These are phyloP conservation scores for Linnemannia zychae DNA, from an alignment of 192 early-diverging fungal genomes.

Conservation along the genomic window DNA sequence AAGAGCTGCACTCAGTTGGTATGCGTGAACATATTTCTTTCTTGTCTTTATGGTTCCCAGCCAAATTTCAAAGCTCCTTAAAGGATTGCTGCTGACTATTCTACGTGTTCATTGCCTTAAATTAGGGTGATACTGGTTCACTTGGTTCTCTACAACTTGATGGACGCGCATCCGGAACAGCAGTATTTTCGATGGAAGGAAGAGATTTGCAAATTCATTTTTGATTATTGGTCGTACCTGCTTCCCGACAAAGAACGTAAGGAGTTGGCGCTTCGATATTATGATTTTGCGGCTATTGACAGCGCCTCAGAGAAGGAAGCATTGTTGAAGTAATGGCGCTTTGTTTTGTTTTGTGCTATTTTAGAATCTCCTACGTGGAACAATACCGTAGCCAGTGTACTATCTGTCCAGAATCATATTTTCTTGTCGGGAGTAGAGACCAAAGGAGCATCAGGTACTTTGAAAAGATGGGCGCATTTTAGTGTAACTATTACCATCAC, in stretches of 20 bases:
- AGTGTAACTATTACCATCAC: background rate
- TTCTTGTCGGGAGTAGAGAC: constrained; percentile 84
- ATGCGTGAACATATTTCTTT: background rate
- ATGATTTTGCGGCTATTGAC: background rate
- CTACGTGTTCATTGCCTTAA: background rate
- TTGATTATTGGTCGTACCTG: constrained; percentile 81
- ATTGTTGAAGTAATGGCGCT: background rate
- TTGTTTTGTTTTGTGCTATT: background rate
- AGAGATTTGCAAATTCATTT: constrained; percentile 84
- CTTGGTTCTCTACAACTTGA: constrained; percentile 81
- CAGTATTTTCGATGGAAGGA: constrained; percentile 86
- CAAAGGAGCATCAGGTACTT: constrained; percentile 76
- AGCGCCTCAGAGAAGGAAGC: background rate
- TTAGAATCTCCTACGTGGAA: constrained; percentile 85
- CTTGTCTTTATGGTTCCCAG: too few species aligned
- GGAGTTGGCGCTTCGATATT: constrained; percentile 2
- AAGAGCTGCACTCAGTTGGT: constrained; percentile 80
- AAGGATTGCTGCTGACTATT: background rate
- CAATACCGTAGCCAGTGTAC: constrained; percentile 86
- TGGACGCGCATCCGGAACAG: constrained; percentile 68
- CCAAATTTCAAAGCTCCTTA: background rate
- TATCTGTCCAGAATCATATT: constrained; percentile 82
- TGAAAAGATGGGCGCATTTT: constrained; percentile 1
- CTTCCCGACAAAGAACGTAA: constrained; percentile 76
- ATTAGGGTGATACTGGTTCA: constrained; percentile 72